These are phyloP conservation scores for Plenodomus biglobosus DNA, from an alignment of 2,329 filamentous ascomycete species.

Conservation along the genomic window DNA sequence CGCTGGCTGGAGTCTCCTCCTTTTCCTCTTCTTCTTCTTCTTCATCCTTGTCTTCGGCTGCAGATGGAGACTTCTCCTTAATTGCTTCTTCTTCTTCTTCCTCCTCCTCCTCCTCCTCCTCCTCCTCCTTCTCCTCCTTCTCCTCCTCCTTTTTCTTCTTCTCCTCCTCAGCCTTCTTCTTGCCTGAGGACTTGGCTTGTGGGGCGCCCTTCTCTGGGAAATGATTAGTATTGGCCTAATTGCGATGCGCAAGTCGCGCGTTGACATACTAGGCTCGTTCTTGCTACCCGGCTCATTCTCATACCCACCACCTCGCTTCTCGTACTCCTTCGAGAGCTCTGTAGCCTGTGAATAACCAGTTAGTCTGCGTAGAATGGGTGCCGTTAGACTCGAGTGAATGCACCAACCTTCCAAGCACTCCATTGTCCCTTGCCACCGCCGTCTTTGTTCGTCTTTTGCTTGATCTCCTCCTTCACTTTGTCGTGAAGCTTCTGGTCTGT, in stretches of 20 bases:
- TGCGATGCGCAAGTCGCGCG: conserved; percentile 10
- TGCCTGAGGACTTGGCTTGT: conserved; percentile 2
- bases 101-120: conserved; percentile 22
- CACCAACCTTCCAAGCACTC: conserved; percentile 51
- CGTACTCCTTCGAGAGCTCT: conserved; percentile 50
- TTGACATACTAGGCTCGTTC: conserved; percentile 49
- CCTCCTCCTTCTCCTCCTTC: not conserved
- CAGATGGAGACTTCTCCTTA: not conserved
- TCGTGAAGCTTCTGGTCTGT: conserved; percentile 50
- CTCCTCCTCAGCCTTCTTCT: conserved; percentile 14
- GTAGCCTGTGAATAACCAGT: conserved; percentile 30
- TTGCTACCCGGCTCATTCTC: conserved; percentile 48
- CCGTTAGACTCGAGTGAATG: not conserved
- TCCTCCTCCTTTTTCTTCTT: conserved; percentile 24
- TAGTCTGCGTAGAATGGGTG: not conserved
- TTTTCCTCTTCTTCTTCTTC: conserved; percentile 13
- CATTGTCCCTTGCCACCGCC: conserved; percentile 51
- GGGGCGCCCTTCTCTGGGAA: conserved; percentile 26
- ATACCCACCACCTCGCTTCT: conserved; percentile 45
- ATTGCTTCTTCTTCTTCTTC: conserved; percentile 6
- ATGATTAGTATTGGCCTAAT: not conserved
- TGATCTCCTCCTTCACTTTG: conserved; percentile 51
- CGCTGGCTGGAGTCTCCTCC: conserved; percentile 17
- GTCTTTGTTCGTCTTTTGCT: conserved; percentile 50
- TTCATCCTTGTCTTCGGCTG: conserved; percentile 10